Evolutionary conservation across 306 rosid genomes (phyloP), one percentile per base, ranked within the genome.

Genomic region (Lupinus albus): DNA sequence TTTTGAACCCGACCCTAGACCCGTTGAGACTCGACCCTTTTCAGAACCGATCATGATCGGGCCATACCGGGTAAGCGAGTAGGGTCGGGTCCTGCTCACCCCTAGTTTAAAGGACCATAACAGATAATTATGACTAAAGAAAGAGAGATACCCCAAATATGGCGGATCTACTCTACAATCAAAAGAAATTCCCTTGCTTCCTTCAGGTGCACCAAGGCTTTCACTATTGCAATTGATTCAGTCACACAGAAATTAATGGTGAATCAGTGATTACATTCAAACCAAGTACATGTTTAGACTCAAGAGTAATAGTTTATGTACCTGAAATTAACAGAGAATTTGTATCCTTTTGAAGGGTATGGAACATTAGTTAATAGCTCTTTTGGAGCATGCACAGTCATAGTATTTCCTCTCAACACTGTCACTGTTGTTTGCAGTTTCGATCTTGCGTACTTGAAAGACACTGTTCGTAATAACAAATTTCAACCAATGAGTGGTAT

Each of bases 121-220:
- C 28, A 48, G 58, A 67, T 10, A 14, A 67, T 17, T 60, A 62
- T 50, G 78, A 58, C 48, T 32, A 25, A 6, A 33, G 74, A 57
- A 46, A 38, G 68, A 36, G 68, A 83, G 73, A 71, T 92, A 92
- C 98, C 98, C 98, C 55, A 92, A 75, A 69, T 81, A 92, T 72
- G 88, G 86, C 38, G 98, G 98, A 72, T 87, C 96, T 60, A 89
- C 91, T 53, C 84, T 76, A 79, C 98, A 89, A 78, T 84, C 87
- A 49, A 86, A 88, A 28, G 77, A 67, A 75, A 78, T 52, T 66
- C 69, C 76, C 56, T 84, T 45, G 38, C 74, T 77, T 76, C 61
- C 73, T 68, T 82, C 85, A 67, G 76, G 64, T 46, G 84, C 79
- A 67, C 63, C 84, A 65, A 55, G 51, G 72, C 73, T 77, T 74